Percentiles rank a stretch among this genome's conserved stretches.
These are phyloP conservation scores for Yarrowia hollandica DNA, from an alignment of 805 yeast genomes.

Conservation along the genomic window DNA sequence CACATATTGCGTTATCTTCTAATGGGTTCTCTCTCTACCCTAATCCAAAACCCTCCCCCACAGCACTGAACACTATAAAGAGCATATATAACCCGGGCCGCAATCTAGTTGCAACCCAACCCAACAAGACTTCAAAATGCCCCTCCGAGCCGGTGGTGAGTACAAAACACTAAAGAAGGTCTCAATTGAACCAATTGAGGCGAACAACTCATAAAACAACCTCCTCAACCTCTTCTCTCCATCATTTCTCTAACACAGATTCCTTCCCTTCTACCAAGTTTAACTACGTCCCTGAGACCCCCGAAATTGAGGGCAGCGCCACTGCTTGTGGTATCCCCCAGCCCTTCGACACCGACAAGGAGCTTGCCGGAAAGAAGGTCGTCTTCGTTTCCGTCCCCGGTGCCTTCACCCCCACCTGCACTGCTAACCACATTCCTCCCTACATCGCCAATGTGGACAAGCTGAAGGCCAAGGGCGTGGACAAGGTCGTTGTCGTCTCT, in stretches of 20 bases:
- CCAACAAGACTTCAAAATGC: conserved; percentile 11
- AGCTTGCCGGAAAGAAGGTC: conserved; percentile 51
- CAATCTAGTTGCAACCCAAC: not conserved
- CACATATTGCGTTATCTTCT: conserved; percentile 27
- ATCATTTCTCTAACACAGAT: conserved; percentile 6
- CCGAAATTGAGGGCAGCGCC: conserved; percentile 38
- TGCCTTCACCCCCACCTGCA: conserved; percentile 84
- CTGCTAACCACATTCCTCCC: conserved; percentile 70
- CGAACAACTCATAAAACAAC: not conserved
- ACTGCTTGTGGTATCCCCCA: conserved; percentile 46
- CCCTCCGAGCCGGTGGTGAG: conserved; percentile 27
- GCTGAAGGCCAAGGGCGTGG: conserved; percentile 61
- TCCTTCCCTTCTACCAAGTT: conserved; percentile 34
- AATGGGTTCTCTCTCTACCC: conserved; percentile 25
- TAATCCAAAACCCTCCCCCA: conserved; percentile 10
- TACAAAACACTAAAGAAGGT: not conserved
- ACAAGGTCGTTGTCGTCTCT: conserved; percentile 60
- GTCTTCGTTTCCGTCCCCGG: conserved; percentile 80
- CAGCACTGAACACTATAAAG: not conserved
- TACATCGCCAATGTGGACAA: conserved; percentile 52
- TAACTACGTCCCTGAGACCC: conserved; percentile 41
- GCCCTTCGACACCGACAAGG: conserved; percentile 42
- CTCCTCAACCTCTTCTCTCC: not conserved
- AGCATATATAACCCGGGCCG: not conserved
- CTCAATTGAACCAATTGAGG: not conserved